phyloP scores from a whole-genome alignment of 2,329 filamentous ascomycete genomes.

The Alternaria triticina region DNA sequence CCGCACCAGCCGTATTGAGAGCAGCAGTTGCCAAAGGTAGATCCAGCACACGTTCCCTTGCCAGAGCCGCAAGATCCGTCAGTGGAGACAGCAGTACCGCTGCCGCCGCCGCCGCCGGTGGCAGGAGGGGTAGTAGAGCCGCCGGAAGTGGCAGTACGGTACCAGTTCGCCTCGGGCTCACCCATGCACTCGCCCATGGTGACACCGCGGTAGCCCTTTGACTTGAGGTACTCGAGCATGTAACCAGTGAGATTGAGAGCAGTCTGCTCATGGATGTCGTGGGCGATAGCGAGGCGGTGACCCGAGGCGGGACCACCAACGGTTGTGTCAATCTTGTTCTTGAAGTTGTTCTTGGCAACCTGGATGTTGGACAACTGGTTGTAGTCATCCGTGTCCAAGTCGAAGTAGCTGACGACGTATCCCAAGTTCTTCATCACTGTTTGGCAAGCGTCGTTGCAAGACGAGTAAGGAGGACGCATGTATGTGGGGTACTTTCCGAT shows the following conservation, averaged over 20 bases:
- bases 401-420: conserved; percentile 67
- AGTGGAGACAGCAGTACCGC: conserved; percentile 22
- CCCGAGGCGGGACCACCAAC: conserved; percentile 19
- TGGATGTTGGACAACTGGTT: conserved; percentile 44
- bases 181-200: conserved; percentile 58
- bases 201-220: conserved; percentile 53
- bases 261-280: conserved; percentile 57
- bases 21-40: conserved; percentile 54
- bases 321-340: conserved; percentile 35
- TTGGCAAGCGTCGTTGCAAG: conserved; percentile 52
- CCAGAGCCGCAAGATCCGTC: conserved; percentile 33
- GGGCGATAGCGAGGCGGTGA: conserved; percentile 60
- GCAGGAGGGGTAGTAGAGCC: conserved; percentile 11
- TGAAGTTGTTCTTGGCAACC: conserved; percentile 50
- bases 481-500: conserved; percentile 63
- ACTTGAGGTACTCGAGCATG: conserved; percentile 50
- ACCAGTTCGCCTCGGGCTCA: conserved; percentile 57
- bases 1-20: conserved; percentile 53
- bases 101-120: conserved; percentile 21
- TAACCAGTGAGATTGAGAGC: conserved; percentile 52
- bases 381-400: conserved; percentile 62
- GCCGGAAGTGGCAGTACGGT: conserved; percentile 50
- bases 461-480: conserved; percentile 58
- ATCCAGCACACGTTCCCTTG: conserved; percentile 33
- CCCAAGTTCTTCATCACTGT: conserved; percentile 53